These are phyloP conservation scores for Penicillium sp. DNA, from an alignment of 2,329 filamentous ascomycete genomes.

Conservation along the genomic window DNA sequence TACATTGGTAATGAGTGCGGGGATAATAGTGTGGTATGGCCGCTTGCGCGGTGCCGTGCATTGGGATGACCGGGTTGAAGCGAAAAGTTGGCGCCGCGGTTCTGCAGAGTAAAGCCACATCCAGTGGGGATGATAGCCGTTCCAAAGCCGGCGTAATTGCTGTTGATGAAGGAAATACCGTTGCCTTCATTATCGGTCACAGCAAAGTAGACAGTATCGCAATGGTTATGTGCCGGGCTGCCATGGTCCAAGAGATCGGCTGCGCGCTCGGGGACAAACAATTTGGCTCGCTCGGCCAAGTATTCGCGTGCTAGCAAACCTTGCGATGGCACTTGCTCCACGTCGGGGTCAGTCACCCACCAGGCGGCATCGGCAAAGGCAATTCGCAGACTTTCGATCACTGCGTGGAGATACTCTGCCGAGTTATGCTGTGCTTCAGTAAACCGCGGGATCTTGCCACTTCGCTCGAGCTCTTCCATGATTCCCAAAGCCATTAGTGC, in stretches of 20 bases:
- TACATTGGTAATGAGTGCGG: constrained; percentile 76
- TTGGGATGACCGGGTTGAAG: constrained; percentile 70
- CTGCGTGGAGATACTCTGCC: constrained; percentile 71
- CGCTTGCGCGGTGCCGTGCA: constrained; percentile 68
- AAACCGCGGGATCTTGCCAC: constrained; percentile 69
- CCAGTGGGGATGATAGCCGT: constrained; percentile 76
- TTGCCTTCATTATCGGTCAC: constrained; percentile 78
- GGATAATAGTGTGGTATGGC: constrained; percentile 97
- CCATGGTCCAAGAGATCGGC: constrained; percentile 60
- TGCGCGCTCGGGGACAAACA: constrained; percentile 55
- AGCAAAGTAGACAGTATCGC: constrained; percentile 92
- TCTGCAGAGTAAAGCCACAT: constrained; percentile 91
- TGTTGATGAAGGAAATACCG: constrained; percentile 94
- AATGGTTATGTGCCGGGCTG: constrained; percentile 75
- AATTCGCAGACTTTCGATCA: constrained; percentile 83
- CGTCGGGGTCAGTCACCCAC: constrained; percentile 80
- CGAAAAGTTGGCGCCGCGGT: constrained; percentile 82
- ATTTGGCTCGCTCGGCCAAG: constrained; percentile 62
- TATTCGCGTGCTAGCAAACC: constrained; percentile 68
- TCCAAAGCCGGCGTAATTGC: constrained; percentile 82
- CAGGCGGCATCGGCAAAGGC: constrained; percentile 85
- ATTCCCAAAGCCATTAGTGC: constrained; percentile 93
- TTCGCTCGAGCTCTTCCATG: constrained; percentile 74
- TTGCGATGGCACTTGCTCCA: constrained; percentile 58
- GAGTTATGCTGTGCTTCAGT: constrained; percentile 67